A percentile compares a stretch with the other conserved stretches of the same genome.
These are phyloP conservation scores for Xylaria multiplex DNA, from an alignment of 2,329 filamentous ascomycete species.

Conservation along the genomic window DNA sequence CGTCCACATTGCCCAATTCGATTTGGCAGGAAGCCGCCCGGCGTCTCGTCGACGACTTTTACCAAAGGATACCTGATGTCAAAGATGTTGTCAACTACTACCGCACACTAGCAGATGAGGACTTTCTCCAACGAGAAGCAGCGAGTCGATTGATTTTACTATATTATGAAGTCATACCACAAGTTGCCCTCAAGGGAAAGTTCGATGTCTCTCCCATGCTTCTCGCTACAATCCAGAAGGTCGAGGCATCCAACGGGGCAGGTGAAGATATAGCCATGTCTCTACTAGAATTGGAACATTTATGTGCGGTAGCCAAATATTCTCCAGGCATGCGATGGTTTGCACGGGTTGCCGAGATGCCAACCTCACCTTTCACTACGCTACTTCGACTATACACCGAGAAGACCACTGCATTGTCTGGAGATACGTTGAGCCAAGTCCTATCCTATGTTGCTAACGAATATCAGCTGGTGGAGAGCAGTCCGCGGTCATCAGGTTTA, in stretches of 20 bases:
- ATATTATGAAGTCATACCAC: constrained; percentile 87
- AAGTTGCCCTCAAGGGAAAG: constrained; percentile 81
- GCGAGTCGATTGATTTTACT: constrained; percentile 80
- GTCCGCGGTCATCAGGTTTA: constrained; percentile 55
- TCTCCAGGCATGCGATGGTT: constrained; percentile 94
- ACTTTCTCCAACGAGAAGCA: constrained; percentile 80
- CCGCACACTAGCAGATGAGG: constrained; percentile 72
- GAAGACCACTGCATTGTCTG: constrained; percentile 59
- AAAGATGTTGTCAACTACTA: constrained; percentile 83
- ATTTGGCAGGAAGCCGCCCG: constrained; percentile 77
- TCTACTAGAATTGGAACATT: constrained; percentile 80
- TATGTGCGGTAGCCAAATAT: constrained; percentile 81
- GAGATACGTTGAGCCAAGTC: constrained; percentile 63
- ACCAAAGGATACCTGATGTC: constrained; percentile 79
- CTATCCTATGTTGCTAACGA: constrained; percentile 71
- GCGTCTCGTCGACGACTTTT: constrained; percentile 78
- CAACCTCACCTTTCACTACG: constrained; percentile 75
- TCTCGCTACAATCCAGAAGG: constrained; percentile 70
- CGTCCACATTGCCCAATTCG: constrained; percentile 53
- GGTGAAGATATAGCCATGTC: constrained; percentile 64
- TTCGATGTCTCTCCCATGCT: constrained; percentile 88
- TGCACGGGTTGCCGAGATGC: constrained; percentile 73
- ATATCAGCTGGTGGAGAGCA: constrained; percentile 70
- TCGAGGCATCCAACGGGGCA: constrained; percentile 65
- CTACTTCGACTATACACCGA: constrained; percentile 69